phyloP scores from a whole-genome alignment of 768 basidiomycete species.

The Boletellus ananiceps region DNA sequence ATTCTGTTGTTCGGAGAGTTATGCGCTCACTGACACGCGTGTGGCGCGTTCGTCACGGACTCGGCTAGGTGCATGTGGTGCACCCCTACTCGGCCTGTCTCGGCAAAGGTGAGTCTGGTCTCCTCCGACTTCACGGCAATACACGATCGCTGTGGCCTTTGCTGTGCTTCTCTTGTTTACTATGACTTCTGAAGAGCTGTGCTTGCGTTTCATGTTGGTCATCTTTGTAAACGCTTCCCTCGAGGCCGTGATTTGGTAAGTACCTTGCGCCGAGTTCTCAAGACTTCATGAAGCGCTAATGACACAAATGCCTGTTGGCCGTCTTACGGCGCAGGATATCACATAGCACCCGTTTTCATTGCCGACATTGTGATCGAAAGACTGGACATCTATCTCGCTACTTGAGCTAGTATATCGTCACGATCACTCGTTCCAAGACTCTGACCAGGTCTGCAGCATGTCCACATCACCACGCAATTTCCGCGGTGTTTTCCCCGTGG shows the following conservation, averaged over 20 bases:
- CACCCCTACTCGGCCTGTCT: conserved; percentile 47
- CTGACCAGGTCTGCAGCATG: conserved; percentile 63
- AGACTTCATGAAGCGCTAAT: conserved; percentile 54
- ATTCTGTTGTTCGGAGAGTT: not conserved
- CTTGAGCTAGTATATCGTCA: conserved; percentile 60
- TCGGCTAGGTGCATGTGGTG: conserved; percentile 66
- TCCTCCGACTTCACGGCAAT: conserved; percentile 33
- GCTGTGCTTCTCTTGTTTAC: conserved; percentile 43
- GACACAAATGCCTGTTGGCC: conserved; percentile 69
- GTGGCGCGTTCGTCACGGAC: conserved; percentile 61
- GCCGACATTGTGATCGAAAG: conserved; percentile 69
- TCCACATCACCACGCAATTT: conserved; percentile 79
- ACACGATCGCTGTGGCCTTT: conserved; percentile 69
- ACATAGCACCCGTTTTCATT: conserved; percentile 61
- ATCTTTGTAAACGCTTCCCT: conserved; percentile 62
- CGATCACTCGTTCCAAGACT: conserved; percentile 58
- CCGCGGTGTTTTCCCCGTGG: conserved; percentile 69
- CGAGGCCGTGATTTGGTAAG: conserved; percentile 63
- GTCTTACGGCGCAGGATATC: conserved; percentile 69
- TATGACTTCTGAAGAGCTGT: conserved; percentile 78
- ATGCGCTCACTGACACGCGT: conserved; percentile 8
- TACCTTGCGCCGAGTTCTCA: conserved; percentile 65
- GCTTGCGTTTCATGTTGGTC: conserved; percentile 67
- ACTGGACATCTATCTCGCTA: conserved; percentile 83
- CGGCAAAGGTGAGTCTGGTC: conserved; percentile 5